These are phyloP conservation scores for Symmetrospora coprosmae DNA, from an alignment of 768 basidiomycete genomes.

Conservation along the genomic window DNA sequence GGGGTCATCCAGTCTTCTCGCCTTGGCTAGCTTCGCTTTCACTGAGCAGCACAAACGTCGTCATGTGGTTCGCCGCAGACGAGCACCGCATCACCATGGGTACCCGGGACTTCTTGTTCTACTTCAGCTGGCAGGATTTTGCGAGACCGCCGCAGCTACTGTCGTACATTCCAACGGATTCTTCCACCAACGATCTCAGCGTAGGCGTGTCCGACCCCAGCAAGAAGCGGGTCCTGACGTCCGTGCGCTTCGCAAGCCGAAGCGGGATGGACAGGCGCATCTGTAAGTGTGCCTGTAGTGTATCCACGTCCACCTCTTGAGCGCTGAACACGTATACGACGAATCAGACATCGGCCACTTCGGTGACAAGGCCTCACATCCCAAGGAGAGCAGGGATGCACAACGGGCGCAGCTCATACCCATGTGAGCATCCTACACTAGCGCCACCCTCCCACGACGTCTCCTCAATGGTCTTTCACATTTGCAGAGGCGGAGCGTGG, in stretches of 20 bases:
- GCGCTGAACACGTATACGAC: no score
- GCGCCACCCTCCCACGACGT: no score
- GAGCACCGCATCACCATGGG: neutral
- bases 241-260: neutral
- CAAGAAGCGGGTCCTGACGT: neutral
- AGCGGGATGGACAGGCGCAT: neutral
- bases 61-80: neutral
- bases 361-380: neutral
- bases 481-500: neutral
- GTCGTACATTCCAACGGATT: neutral
- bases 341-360: slow-evolving; percentile 2
- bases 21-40: neutral
- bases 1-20: neutral
- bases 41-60: neutral
- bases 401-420: no score
- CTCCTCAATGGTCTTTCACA: no score
- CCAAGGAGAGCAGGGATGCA: no score
- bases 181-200: neutral
- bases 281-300: neutral
- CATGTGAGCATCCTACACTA: no score
- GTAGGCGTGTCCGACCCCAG: neutral
- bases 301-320: neutral
- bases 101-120: neutral
- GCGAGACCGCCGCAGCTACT: neutral
- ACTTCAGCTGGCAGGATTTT: neutral